These are phyloP conservation scores for Epicoccum nigrum DNA, from an alignment of 2,329 filamentous ascomycete genomes.

Conservation along the genomic window DNA sequence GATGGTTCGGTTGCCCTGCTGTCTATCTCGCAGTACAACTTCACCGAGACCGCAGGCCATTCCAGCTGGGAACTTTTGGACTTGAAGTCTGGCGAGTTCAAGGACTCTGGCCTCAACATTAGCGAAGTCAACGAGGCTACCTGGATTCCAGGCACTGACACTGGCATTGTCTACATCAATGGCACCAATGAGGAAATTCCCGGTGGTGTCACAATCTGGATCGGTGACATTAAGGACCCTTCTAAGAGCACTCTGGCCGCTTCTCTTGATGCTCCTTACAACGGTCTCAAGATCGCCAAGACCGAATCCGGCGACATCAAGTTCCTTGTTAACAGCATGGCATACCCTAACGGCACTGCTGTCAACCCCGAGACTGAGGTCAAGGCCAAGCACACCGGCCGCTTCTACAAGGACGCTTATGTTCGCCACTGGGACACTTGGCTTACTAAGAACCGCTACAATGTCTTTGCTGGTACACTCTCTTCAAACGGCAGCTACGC, in stretches of 20 bases:
- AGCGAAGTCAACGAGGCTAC: constrained; percentile 43
- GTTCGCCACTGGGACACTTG: constrained; percentile 84
- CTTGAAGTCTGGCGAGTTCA: constrained; percentile 42
- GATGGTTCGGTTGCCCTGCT: constrained; percentile 69
- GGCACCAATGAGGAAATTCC: constrained; percentile 64
- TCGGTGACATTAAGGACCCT: constrained; percentile 40
- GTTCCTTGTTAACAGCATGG: constrained; percentile 63
- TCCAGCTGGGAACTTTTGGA: constrained; percentile 53
- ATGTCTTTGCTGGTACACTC: constrained; percentile 75
- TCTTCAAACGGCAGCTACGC: constrained; percentile 35
- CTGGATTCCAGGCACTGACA: constrained; percentile 44
- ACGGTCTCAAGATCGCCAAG: constrained; percentile 56
- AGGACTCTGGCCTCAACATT: constrained; percentile 37
- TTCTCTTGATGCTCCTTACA: constrained; percentile 54
- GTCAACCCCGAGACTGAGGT: constrained; percentile 68
- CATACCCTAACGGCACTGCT: constrained; percentile 72
- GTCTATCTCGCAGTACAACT: constrained; percentile 78
- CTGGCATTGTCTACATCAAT: constrained; percentile 68
- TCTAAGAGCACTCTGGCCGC: constrained; percentile 40
- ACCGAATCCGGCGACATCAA: constrained; percentile 49
- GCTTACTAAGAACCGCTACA: constrained; percentile 69
- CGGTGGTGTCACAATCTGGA: constrained; percentile 46
- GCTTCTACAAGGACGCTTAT: constrained; percentile 76
- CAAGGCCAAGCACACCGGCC: constrained; percentile 66
- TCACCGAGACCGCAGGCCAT: constrained; percentile 71